Percentiles rank a stretch among this genome's conserved stretches.
Evolutionary conservation across 495 filamentous ascomycete genomes (phyloP).

Genomic region (Zalerion maritima): DNA sequence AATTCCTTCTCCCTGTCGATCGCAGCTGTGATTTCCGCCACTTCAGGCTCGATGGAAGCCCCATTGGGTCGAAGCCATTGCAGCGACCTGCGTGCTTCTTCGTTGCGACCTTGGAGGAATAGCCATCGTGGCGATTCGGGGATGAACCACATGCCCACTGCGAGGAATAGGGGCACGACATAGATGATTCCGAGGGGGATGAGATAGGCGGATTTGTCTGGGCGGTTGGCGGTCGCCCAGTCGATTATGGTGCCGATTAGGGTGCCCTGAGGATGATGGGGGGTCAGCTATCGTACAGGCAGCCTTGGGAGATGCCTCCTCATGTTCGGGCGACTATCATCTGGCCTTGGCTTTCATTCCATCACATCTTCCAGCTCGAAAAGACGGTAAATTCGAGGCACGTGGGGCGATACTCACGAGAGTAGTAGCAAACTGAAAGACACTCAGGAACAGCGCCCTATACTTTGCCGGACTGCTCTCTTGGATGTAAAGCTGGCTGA

Average conservation of each 20-base stretch:
- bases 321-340: too few relatives aligned
- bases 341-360: too few relatives aligned
- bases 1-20: slow-evolving; percentile 35
- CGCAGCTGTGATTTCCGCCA: slow-evolving; percentile 37
- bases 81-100: slow-evolving; percentile 33
- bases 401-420: too few relatives aligned
- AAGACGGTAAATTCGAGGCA: too few relatives aligned
- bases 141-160: slow-evolving; percentile 40
- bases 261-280: slow-evolving; percentile 25
- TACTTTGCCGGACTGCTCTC: slow-evolving; percentile 37
- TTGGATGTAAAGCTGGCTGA: slow-evolving; percentile 41
- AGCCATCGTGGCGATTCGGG: slow-evolving; percentile 54
- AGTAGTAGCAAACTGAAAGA: slow-evolving; percentile 27
- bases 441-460: slow-evolving; percentile 31
- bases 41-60: slow-evolving; percentile 28
- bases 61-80: slow-evolving; percentile 28
- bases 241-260: slow-evolving; percentile 49
- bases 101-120: slow-evolving; percentile 31
- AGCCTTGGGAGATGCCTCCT: slow-evolving; percentile 3
- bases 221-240: slow-evolving; percentile 36
- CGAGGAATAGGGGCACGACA: slow-evolving; percentile 37
- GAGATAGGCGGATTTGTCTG: slow-evolving; percentile 33
- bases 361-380: too few relatives aligned
- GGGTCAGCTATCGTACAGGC: slow-evolving; percentile 17
- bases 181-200: slow-evolving; percentile 46